Evolutionary conservation across 2,329 filamentous ascomycete species (phyloP), one percentile per base, ranked within the genome.

Genomic region (Aspergillus fijiensis): DNA sequence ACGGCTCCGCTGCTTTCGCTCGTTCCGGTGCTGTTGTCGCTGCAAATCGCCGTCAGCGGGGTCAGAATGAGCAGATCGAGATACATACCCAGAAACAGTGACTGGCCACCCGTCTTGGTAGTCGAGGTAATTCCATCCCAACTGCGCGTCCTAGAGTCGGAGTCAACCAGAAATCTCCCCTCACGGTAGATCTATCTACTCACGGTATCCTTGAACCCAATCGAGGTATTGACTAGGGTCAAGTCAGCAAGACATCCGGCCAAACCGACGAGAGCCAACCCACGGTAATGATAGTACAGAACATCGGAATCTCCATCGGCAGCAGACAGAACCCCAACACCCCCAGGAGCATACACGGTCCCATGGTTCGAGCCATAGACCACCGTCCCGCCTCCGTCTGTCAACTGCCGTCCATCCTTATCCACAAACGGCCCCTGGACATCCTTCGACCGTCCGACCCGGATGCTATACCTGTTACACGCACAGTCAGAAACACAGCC

Each of bases 211-310:
- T 12, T 19, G 33, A 76, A 69, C 1, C 72, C 73, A 49, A 70
- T 67, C 12, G 65, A 70, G 3, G 71, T 71, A 59, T 76, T 76
- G 58, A 75, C 70, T 72, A 45, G 16, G 51, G 29, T 5, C 5
- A 29, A 21, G 35, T 59, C 42, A 59, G 51, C 31, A 9, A 10
- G 1, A n/a, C 21, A 33, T 21, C 9, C 7, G 10, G 3, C 29
- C n/a, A 2, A 42, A 4, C n/a, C 19, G n/a, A 5, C 27, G 21
- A 47, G 23, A 16, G 10, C 0, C 29, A 47, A 66, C 72, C 52
- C 55, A 74, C 72, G 60, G 45, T 76, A 78, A 64, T 78, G 76
- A 62, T 75, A 78, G 42, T 77, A 78, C 12, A 78, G 62, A 42
- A 77, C 66, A 63, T 78, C 76, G 16, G 66, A 64, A 5, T 52